Percentiles rank a stretch among this genome's conserved stretches.
phyloP scores from a whole-genome alignment of 768 basidiomycete species.

The Pulveroboletus frians region DNA sequence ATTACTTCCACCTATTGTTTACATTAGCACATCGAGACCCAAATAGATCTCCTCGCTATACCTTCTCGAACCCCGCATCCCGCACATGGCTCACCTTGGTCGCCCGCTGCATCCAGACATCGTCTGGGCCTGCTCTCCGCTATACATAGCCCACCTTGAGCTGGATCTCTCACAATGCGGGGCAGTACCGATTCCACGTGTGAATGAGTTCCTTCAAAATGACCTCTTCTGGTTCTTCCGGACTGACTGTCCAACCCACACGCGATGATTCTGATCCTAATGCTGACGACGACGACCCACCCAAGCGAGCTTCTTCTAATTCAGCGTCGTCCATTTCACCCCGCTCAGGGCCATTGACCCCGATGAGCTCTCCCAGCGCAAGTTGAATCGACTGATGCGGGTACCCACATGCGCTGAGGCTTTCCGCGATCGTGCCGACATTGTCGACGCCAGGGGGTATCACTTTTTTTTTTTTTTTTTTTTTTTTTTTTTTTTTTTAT shows the following conservation, averaged over 20 bases:
- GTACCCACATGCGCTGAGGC: constrained; percentile 3
- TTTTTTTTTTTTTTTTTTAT: too few relatives aligned
- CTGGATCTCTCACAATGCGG: constrained; percentile 37
- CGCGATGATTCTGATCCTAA: not conserved
- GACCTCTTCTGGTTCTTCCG: constrained; percentile 21
- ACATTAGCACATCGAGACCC: not conserved
- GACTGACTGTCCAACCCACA: not conserved
- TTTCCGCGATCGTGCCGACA: constrained; percentile 3
- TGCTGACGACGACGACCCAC: not conserved
- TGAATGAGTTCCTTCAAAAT: constrained; percentile 35
- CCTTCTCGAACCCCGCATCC: constrained; percentile 18
- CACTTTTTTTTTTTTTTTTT: too few relatives aligned
- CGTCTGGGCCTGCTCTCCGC: constrained; percentile 34
- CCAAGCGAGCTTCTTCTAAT: constrained; percentile 16
- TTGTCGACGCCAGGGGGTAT: constrained; percentile 13
- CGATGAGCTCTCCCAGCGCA: constrained; percentile 9
- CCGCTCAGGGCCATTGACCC: constrained; percentile 9
- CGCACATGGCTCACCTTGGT: constrained; percentile 6
- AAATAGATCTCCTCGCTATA: not conserved
- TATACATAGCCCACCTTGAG: constrained; percentile 37
- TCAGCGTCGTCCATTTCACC: constrained; percentile 20
- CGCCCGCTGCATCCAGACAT: constrained; percentile 32
- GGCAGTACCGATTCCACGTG: constrained; percentile 42
- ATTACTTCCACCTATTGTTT: constrained; percentile 37
- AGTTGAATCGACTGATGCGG: constrained; percentile 11